Evolutionary conservation across 2,329 filamentous ascomycete genomes (phyloP).

Genomic region (Fusarium devonianum): DNA sequence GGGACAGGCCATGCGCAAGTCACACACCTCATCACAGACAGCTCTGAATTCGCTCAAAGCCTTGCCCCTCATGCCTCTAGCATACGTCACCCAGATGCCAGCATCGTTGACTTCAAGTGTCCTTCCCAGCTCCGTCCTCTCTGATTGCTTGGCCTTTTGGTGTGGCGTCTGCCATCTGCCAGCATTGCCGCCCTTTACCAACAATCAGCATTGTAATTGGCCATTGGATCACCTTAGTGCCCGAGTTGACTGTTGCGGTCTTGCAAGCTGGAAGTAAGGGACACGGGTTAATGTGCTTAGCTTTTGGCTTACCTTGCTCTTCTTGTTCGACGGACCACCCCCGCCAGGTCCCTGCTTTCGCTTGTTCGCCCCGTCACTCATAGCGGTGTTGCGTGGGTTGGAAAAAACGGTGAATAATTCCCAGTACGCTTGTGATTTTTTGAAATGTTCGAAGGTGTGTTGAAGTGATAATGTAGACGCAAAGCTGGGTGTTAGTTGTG

Average conservation of each 20-base stretch:
- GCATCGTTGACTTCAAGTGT: constrained; percentile 71
- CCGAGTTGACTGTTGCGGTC: too few species aligned
- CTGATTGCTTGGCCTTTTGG: constrained; percentile 59
- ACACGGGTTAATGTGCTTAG: background rate
- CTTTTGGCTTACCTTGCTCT: constrained; percentile 49
- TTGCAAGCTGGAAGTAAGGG: background rate
- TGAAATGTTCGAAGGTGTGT: background rate
- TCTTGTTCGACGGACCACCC: constrained; percentile 45
- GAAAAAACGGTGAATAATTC: background rate
- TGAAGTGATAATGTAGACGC: background rate
- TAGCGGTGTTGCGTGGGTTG: constrained; percentile 15
- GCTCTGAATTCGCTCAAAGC: constrained; percentile 71
- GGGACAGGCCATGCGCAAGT: background rate
- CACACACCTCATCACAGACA: constrained; percentile 69
- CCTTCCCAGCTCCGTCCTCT: constrained; percentile 52
- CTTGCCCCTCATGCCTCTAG: constrained; percentile 73
- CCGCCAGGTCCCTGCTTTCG: constrained; percentile 46
- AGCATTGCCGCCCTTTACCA: constrained; percentile 55
- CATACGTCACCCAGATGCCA: constrained; percentile 82
- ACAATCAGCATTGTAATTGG: constrained; percentile 18
- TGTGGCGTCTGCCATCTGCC: constrained; percentile 70
- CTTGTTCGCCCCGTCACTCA: constrained; percentile 47
- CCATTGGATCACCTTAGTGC: background rate
- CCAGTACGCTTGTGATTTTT: too few species aligned
- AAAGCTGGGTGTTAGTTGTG: constrained; percentile 11